Percentiles rank a stretch among this genome's conserved stretches.
Evolutionary conservation across 805 yeast genomes (phyloP).

Genomic region (Nakazawaea sp.): DNA sequence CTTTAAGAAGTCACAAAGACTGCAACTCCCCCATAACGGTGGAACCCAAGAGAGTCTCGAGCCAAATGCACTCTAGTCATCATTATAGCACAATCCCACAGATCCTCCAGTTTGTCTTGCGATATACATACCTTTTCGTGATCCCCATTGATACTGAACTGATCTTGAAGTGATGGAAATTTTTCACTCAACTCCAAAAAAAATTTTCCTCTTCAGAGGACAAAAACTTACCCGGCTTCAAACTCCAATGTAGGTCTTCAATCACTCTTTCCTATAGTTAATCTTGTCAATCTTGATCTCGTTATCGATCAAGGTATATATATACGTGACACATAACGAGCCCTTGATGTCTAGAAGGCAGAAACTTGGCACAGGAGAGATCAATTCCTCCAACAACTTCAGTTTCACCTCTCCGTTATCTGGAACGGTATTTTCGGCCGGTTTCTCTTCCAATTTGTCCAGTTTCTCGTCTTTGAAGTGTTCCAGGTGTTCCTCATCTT

Average conservation of each 20-base stretch:
- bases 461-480: slow-evolving; percentile 15
- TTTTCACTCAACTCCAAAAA: neutral
- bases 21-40: neutral
- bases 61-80: slow-evolving; percentile 99
- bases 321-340: slow-evolving; percentile 68
- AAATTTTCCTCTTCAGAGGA: neutral
- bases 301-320: slow-evolving; percentile 73
- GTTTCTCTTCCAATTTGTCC: slow-evolving; percentile 15
- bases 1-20: neutral
- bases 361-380: slow-evolving; percentile 69
- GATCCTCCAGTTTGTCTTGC: neutral
- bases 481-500: slow-evolving; percentile 5
- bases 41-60: slow-evolving; percentile 59
- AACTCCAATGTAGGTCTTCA: neutral
- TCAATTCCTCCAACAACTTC: slow-evolving; percentile 20
- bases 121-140: neutral
- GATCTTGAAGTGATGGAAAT: neutral
- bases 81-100: slow-evolving; percentile 23
- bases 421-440: slow-evolving; percentile 13
- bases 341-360: slow-evolving; percentile 86
- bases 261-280: slow-evolving; percentile 41
- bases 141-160: neutral
- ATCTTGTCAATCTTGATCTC: slow-evolving; percentile 91
- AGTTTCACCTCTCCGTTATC: slow-evolving; percentile 12
- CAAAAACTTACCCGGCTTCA: slow-evolving; percentile 1